Base-by-base conservation (phyloP, 2,329 filamentous ascomycete species). In the Monascus ruber region DNA sequence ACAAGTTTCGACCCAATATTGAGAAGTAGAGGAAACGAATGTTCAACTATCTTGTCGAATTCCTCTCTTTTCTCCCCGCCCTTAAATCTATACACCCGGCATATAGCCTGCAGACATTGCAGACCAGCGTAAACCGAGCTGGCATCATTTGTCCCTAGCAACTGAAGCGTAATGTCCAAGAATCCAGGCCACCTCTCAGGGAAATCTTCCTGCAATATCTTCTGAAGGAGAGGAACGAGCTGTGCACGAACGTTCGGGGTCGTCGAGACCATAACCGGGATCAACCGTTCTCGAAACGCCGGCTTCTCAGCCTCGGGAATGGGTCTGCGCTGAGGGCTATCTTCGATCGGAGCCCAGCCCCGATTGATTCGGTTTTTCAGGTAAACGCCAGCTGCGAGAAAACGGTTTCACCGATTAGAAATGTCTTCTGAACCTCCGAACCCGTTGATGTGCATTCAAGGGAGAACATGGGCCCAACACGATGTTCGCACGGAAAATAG, bases 351-450 rank as follows among this genome's bases (percentile, higher is more conserved):
- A 40, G 81, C 76, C 91, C 91, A 98, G 54, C 85, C 87, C 59
- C 88, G 83, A 63, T 84, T 89, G 62, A 96, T 83, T 60, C 88
- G 83, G 69, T 98, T 96, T 71, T 98, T 98, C 62, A 96, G 79
- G 68, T 96, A 98, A 53, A 98, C 85, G 58, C 89, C 88, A 57
- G 87, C 89, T 95, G 64, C 33, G 48, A 43, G 46, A 35, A 43
- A 17, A 17, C 17, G 17, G 17, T 17, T 17, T 17, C 17, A 17
- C 17, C 17, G 17, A 17, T 17, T 17, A 17, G 17, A 17, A 17
- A 17, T 17, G 17, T 17, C 17, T 17, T 17, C 17, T 17, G 17
- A 17, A 17, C 17, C 17, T 17, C 17, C 17, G 17, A 17, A 17
- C 17, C 17, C 17, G 17, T 17, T 17, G 17, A 17, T 17, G 3